phyloP scores from a whole-genome alignment of 2,329 filamentous ascomycete genomes.

The Paracoccidioides brasiliensis region DNA sequence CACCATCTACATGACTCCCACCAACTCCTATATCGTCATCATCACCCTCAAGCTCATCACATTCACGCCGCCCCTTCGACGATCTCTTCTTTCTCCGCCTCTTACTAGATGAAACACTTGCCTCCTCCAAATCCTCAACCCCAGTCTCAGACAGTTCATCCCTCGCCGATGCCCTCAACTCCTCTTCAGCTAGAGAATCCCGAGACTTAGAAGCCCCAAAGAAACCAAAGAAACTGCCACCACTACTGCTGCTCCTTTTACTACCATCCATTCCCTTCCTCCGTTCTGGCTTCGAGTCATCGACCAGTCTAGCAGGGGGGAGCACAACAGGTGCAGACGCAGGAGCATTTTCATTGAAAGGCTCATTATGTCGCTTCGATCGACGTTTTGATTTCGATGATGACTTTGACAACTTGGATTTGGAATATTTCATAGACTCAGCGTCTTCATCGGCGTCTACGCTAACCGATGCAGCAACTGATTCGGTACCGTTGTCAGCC shows the following conservation, averaged over 20 bases:
- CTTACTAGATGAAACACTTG: slow-evolving; percentile 17
- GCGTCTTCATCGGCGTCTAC: slow-evolving; percentile 9
- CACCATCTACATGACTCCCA: not conserved
- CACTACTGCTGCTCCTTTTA: slow-evolving; percentile 1
- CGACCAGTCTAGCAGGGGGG: slow-evolving; percentile 20
- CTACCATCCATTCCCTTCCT: slow-evolving; percentile 17
- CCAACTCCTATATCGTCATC: slow-evolving; percentile 18
- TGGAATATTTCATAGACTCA: slow-evolving; percentile 14
- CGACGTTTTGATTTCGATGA: slow-evolving; percentile 14
- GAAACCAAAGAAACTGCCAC: slow-evolving; percentile 20
- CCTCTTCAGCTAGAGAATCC: not conserved
- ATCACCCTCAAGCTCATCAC: slow-evolving; percentile 17
- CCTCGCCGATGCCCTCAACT: slow-evolving; percentile 11
- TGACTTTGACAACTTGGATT: slow-evolving; percentile 7
- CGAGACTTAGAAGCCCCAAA: slow-evolving; percentile 20
- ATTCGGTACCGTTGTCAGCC: slow-evolving; percentile 13
- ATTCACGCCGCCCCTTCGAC: slow-evolving; percentile 19
- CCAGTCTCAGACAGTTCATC: slow-evolving; percentile 26
- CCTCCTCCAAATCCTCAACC: slow-evolving; percentile 28
- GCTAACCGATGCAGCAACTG: slow-evolving; percentile 4
- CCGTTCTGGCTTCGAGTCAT: slow-evolving; percentile 21
- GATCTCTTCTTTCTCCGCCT: slow-evolving; percentile 35
- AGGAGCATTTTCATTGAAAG: slow-evolving; percentile 10
- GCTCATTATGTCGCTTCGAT: slow-evolving; percentile 14
- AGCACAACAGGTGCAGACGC: slow-evolving; percentile 23